These are phyloP conservation scores for Hepatocystis sp. DNA, from an alignment of 169 alveolate species.

Conservation along the genomic window DNA sequence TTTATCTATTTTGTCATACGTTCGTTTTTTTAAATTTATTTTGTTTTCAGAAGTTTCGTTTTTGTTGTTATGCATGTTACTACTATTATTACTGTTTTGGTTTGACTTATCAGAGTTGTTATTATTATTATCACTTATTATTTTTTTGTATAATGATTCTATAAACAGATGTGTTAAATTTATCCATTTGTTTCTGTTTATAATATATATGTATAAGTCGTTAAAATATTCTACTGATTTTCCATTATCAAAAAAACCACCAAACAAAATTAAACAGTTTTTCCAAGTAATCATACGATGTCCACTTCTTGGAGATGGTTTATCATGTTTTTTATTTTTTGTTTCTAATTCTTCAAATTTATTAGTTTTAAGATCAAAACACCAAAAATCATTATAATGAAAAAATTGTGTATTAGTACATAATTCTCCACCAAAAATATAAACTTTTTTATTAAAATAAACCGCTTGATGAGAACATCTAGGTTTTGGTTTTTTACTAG, in stretches of 20 bases:
- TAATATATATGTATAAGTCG: conserved; percentile 86
- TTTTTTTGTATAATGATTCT: conserved; percentile 78
- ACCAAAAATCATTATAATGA: conserved; percentile 92
- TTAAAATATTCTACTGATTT: conserved; percentile 89
- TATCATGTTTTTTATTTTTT: conserved; percentile 78
- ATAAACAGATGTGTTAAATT: conserved; percentile 74
- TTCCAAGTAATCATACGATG: conserved; percentile 94
- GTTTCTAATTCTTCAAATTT: conserved; percentile 88
- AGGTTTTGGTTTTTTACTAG: conserved; percentile 88
- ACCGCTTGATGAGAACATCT: conserved; percentile 93
- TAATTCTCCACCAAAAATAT: conserved; percentile 93
- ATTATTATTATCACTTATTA: too few relatives aligned
- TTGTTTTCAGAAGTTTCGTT: too few relatives aligned
- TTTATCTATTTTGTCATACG: conserved; percentile 30
- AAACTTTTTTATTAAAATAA: conserved; percentile 86
- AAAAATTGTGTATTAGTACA: conserved; percentile 89
- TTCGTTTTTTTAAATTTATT: too few relatives aligned
- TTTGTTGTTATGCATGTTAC: neutral
- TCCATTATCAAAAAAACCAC: conserved; percentile 92
- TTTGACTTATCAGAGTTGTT: too few relatives aligned
- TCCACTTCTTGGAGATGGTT: conserved; percentile 93
- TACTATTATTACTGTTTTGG: neutral
- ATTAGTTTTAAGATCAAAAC: conserved; percentile 82
- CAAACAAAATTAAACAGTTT: conserved; percentile 89
- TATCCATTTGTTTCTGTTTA: conserved; percentile 78